Evolutionary conservation across 2,329 filamentous ascomycete species (phyloP).

Genomic region (Neurospora sp.): DNA sequence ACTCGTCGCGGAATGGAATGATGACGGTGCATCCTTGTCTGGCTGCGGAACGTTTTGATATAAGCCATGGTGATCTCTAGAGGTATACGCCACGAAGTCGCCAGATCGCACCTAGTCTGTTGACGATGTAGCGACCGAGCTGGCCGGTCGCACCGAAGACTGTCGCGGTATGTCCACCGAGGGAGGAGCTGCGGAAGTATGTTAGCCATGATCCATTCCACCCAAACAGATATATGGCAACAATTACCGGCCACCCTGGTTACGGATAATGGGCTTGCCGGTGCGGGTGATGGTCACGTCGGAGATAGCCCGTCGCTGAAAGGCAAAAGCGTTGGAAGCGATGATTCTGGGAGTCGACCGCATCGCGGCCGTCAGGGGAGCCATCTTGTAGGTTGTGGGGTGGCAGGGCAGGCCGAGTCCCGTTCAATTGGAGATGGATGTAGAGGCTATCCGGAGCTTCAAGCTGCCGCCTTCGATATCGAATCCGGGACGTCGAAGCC

Average conservation of each 20-base stretch:
- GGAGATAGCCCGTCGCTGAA: constrained; percentile 49
- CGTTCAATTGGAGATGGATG: constrained; percentile 22
- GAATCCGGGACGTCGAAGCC: background rate
- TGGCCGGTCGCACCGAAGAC: constrained; percentile 97
- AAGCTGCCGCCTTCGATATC: background rate
- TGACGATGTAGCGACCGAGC: constrained; percentile 94
- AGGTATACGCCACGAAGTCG: constrained; percentile 8
- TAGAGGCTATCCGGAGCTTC: constrained; percentile 15
- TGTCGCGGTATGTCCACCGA: constrained; percentile 71
- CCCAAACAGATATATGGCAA: constrained; percentile 19
- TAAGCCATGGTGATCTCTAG: constrained; percentile 17
- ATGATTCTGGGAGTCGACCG: constrained; percentile 39
- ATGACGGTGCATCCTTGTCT: constrained; percentile 91
- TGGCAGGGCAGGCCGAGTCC: constrained; percentile 23
- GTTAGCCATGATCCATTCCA: background rate
- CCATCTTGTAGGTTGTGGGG: constrained; percentile 35
- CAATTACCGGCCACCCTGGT: constrained; percentile 78
- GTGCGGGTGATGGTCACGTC: constrained; percentile 92
- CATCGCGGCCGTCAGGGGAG: constrained; percentile 45
- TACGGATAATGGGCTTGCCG: constrained; percentile 86
- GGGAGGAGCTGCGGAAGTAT: constrained; percentile 34
- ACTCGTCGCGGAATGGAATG: constrained; percentile 90
- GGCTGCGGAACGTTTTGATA: constrained; percentile 42
- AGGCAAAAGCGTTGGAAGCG: constrained; percentile 34
- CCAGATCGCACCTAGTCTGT: constrained; percentile 59